These are phyloP conservation scores for Mycena vitilis DNA, from an alignment of 768 basidiomycete genomes.

Conservation along the genomic window DNA sequence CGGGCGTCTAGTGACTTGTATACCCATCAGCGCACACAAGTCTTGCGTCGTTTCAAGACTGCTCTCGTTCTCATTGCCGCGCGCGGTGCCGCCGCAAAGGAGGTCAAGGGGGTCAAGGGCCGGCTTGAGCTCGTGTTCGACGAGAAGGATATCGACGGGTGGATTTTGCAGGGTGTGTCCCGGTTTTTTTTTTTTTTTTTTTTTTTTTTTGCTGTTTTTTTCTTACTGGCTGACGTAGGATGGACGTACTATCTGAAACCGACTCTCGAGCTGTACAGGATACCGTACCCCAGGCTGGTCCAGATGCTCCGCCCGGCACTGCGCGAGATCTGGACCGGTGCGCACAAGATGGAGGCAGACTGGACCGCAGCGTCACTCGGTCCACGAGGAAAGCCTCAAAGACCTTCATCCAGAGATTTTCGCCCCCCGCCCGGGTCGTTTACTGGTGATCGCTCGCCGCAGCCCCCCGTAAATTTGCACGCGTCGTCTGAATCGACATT, in stretches of 20 bases:
- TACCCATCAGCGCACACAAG: constrained; percentile 44
- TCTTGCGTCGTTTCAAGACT: constrained; percentile 50
- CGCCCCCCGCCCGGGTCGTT: no score
- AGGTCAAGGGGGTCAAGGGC: constrained; percentile 21
- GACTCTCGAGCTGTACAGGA: constrained; percentile 51
- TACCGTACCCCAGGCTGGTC: constrained; percentile 57
- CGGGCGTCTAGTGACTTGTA: constrained; percentile 42
- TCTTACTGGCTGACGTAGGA: constrained; percentile 49
- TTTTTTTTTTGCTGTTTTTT: no score
- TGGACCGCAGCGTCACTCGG: constrained; percentile 15
- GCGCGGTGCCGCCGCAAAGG: constrained; percentile 50
- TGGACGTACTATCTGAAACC: constrained; percentile 62
- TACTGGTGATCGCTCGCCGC: neutral
- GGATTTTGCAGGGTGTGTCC: constrained; percentile 50
- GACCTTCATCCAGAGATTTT: no score
- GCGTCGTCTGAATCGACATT: neutral
- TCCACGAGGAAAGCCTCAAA: no score
- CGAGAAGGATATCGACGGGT: constrained; percentile 39
- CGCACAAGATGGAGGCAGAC: constrained; percentile 38
- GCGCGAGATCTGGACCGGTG: constrained; percentile 35
- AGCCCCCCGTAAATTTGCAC: no score
- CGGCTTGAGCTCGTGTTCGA: constrained; percentile 37
- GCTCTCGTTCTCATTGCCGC: constrained; percentile 54
- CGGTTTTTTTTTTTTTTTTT: no score
- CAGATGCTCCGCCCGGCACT: constrained; percentile 48